Percentiles rank a stretch among this genome's conserved stretches.
These are phyloP conservation scores for Aegilops bicornis DNA, from an alignment of 176 grass and related monocot genomes.

Conservation along the genomic window DNA sequence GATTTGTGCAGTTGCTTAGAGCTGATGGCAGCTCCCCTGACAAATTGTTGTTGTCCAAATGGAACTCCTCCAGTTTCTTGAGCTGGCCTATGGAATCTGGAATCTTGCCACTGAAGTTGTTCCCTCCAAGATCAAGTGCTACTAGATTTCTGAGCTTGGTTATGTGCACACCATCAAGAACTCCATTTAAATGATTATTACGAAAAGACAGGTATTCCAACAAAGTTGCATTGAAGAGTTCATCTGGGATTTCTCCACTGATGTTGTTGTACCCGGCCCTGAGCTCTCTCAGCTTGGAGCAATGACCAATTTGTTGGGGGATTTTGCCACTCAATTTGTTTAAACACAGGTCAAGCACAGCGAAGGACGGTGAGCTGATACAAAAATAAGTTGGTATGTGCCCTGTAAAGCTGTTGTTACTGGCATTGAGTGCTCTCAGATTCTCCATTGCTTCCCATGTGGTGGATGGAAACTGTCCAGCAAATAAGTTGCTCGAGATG, in stretches of 20 bases:
- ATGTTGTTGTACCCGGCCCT: constrained; percentile 32
- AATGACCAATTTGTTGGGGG: background rate
- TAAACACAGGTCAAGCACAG: constrained; percentile 22
- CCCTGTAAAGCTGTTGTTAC: constrained; percentile 49
- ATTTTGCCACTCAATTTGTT: constrained; percentile 29
- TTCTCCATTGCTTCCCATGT: constrained; percentile 21
- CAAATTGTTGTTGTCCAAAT: constrained; percentile 16
- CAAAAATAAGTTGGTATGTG: constrained; percentile 23
- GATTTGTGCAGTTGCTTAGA: constrained; percentile 6
- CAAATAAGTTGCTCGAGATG: constrained; percentile 48
- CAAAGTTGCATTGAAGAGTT: constrained; percentile 19
- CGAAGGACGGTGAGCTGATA: background rate
- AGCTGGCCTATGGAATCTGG: constrained; percentile 33
- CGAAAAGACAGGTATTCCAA: constrained; percentile 27
- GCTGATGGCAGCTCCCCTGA: constrained; percentile 25
- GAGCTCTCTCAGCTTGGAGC: constrained; percentile 27
- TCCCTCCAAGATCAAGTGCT: constrained; percentile 31
- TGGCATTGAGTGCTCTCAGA: constrained; percentile 23
- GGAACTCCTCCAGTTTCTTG: constrained; percentile 18
- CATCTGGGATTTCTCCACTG: constrained; percentile 15
- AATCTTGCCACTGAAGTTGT: background rate
- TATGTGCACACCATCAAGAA: background rate
- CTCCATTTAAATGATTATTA: background rate
- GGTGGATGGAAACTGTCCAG: constrained; percentile 21
- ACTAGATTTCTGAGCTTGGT: constrained; percentile 1